Evolutionary conservation across 2,329 filamentous ascomycete species (phyloP).

Genomic region (Ceratocystiopsis minuta): DNA sequence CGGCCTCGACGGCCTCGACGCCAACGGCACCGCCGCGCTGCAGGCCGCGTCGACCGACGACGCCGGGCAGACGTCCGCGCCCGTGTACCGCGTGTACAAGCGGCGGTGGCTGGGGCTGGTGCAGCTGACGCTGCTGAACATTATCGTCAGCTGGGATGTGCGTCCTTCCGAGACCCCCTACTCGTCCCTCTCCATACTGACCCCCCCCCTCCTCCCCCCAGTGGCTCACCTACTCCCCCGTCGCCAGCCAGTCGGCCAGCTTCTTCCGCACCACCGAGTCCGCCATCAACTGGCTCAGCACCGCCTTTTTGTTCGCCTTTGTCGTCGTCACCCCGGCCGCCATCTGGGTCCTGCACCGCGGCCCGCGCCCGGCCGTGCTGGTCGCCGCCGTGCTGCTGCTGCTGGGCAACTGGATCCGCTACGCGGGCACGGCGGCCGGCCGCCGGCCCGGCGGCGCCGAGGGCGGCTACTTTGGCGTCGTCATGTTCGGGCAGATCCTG

Average conservation of each 20-base stretch:
- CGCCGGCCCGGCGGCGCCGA: constrained; percentile 1
- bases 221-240: constrained; percentile 87
- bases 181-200: neutral
- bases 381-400: constrained; percentile 55
- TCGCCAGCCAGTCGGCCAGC: constrained; percentile 51
- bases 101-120: constrained; percentile 75
- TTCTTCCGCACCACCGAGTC: constrained; percentile 63
- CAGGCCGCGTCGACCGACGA: too few species aligned
- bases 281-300: constrained; percentile 85
- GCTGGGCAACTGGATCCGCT: constrained; percentile 80
- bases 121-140: constrained; percentile 74
- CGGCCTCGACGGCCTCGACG: neutral
- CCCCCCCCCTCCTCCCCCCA: constrained; percentile 15
- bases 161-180: constrained; percentile 22
- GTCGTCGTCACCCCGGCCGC: constrained; percentile 51
- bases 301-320: constrained; percentile 73
- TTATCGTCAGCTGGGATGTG: constrained; percentile 91
- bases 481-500: constrained; percentile 83
- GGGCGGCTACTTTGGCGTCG: constrained; percentile 50
- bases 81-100: constrained; percentile 41
- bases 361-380: constrained; percentile 63
- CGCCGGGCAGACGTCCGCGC: too few species aligned
- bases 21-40: neutral
- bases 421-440: constrained; percentile 42
- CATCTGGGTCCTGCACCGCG: constrained; percentile 62